Base-by-base conservation (phyloP, 148 eudicot species). In the Fagopyrum tataricum region DNA sequence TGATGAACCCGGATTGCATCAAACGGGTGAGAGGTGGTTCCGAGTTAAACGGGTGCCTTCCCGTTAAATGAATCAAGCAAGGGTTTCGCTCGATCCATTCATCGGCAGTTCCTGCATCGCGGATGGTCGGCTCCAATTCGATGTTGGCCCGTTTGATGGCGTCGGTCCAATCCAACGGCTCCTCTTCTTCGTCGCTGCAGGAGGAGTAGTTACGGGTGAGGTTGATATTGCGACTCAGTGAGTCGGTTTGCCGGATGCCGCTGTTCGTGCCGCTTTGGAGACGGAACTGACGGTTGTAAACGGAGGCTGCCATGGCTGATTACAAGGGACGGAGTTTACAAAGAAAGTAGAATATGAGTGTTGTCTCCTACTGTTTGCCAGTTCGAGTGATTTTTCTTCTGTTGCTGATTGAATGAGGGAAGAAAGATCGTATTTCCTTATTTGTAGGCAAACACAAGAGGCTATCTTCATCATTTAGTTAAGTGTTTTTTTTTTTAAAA, bases 1-100 rank as follows among this genome's bases (percentile, higher is more conserved):
- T 94, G 18, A 94, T 86, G 87, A 94, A 94, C 23, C 98, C 97
- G 81, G 87, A 87, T 79, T 87, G 84, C 98, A 94, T 94, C 67
- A 94, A 87, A 15, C 89, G 86, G 73, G 86, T 71, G 52, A 94
- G 73, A 4, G 97, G 93, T 6, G 98, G 83, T 82, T 94, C 98
- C 49, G 95, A 84, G 79, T 94, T 94, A 46, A 94, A 94, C 2
- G 98, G 98, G 75, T 94, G 98, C 39, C 88, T 91, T 2, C 96
- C 98, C 7, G 98, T 94, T 21, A 94, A 79, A 0, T 97, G 90
- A 76, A 91, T 85, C 88, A 89, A 8, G 2, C 90, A 78, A 0
- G 87, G 79, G 78, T 91, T 85, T 0, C 98, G 81, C 51, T 88
- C 87, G 10, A 94, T 81, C 98, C 98, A 94, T 39, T 82, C 74